phyloP scores from a whole-genome alignment of 495 filamentous ascomycete genomes.

The Chlorociboria aeruginascens region DNA sequence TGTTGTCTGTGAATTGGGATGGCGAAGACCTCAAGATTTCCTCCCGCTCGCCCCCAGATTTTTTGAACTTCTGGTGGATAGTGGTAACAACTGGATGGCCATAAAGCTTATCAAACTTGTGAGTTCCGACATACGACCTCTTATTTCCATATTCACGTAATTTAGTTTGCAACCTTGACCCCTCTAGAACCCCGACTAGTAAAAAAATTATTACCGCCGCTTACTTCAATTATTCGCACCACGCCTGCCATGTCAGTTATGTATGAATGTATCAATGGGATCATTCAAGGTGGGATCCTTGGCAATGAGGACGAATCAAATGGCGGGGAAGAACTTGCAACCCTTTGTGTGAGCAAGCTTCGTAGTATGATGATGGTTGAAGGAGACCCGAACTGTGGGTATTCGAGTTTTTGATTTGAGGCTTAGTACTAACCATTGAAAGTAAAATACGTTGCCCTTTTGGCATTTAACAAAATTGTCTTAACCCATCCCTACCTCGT shows the following conservation, averaged over 20 bases:
- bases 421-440: background rate
- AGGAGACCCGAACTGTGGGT: slow-evolving; percentile 81
- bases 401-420: background rate
- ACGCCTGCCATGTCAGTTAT: slow-evolving; percentile 93
- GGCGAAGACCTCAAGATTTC: slow-evolving; percentile 87
- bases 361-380: slow-evolving; percentile 88
- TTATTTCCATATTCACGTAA: background rate
- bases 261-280: slow-evolving; percentile 97
- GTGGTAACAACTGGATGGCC: slow-evolving; percentile 98
- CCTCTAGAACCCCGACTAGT: slow-evolving; percentile 85
- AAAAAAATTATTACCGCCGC: slow-evolving; percentile 85
- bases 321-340: slow-evolving; percentile 86
- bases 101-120: slow-evolving; percentile 98
- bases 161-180: slow-evolving; percentile 85
- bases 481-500: slow-evolving; percentile 76
- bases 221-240: slow-evolving; percentile 84
- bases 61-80: slow-evolving; percentile 84
- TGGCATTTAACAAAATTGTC: slow-evolving; percentile 94
- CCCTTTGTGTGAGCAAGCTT: slow-evolving; percentile 82
- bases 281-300: slow-evolving; percentile 91
- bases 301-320: slow-evolving; percentile 53
- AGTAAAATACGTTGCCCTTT: slow-evolving; percentile 95
- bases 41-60: slow-evolving; percentile 81
- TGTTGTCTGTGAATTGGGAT: slow-evolving; percentile 91
- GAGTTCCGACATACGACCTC: slow-evolving; percentile 17